A percentile compares a stretch with the other conserved stretches of the same genome.
Evolutionary conservation across 2,329 filamentous ascomycete genomes (phyloP).

Genomic region (Aspergillus pseudoviridinutans): DNA sequence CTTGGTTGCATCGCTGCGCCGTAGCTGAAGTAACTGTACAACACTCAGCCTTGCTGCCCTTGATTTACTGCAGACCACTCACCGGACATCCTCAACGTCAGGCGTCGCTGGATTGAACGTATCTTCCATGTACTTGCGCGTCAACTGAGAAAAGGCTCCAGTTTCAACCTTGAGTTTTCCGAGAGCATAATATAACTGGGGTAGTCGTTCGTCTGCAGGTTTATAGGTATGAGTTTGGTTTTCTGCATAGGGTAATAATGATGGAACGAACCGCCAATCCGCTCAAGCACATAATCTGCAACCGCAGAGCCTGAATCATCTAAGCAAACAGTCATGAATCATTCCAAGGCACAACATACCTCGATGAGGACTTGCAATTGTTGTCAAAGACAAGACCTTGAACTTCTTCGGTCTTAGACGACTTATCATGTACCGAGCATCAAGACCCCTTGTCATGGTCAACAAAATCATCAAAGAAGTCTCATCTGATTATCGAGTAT

Average conservation of each 20-base stretch:
- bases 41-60: slow-evolving; percentile 8
- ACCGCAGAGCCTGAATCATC: slow-evolving; percentile 50
- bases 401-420: slow-evolving; percentile 59
- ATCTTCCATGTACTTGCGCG: slow-evolving; percentile 54
- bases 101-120: slow-evolving; percentile 58
- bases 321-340: not conserved
- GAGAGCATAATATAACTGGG: slow-evolving; percentile 54
- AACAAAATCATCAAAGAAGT: not conserved
- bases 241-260: not conserved
- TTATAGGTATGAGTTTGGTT: slow-evolving; percentile 24
- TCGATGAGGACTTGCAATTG: slow-evolving; percentile 59
- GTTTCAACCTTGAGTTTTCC: slow-evolving; percentile 54
- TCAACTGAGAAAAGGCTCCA: slow-evolving; percentile 60
- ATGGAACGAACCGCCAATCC: slow-evolving; percentile 48
- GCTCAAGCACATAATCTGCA: slow-evolving; percentile 58
- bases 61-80: slow-evolving; percentile 10
- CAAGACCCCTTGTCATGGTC: slow-evolving; percentile 50
- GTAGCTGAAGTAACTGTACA: slow-evolving; percentile 57
- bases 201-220: slow-evolving; percentile 46
- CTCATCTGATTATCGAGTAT: slow-evolving; percentile 1
- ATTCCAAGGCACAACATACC: slow-evolving; percentile 28
- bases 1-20: slow-evolving; percentile 55
- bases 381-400: slow-evolving; percentile 68
- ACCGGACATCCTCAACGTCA: slow-evolving; percentile 51
- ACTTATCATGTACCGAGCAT: slow-evolving; percentile 63